These are phyloP conservation scores for Globisporangium lucens DNA, from an alignment of 352 stramenopile genomes.

Conservation along the genomic window DNA sequence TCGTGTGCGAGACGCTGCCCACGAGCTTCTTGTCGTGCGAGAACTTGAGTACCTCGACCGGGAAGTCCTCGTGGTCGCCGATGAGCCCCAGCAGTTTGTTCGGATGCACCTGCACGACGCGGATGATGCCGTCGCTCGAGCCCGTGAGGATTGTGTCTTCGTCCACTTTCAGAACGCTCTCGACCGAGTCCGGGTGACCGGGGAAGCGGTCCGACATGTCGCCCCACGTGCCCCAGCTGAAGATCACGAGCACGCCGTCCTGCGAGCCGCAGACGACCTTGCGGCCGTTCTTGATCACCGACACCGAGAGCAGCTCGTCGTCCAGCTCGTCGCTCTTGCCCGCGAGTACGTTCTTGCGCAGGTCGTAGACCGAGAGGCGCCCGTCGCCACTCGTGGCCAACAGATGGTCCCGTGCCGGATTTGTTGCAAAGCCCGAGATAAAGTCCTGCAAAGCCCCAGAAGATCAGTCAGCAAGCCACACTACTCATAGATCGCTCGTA, in stretches of 20 bases:
- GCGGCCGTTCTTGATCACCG: constrained; percentile 85
- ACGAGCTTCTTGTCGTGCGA: constrained; percentile 89
- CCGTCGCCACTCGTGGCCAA: constrained; percentile 91
- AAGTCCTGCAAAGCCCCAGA: constrained; percentile 66
- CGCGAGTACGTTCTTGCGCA: constrained; percentile 78
- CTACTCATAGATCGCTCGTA: not conserved
- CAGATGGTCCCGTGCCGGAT: constrained; percentile 79
- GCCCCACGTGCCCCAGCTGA: constrained; percentile 94
- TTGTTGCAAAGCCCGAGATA: constrained; percentile 90
- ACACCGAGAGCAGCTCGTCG: constrained; percentile 71
- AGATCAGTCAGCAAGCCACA: not conserved
- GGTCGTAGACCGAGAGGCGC: constrained; percentile 89
- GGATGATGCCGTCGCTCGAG: constrained; percentile 94
- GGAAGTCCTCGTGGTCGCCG: constrained; percentile 94
- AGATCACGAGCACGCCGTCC: constrained; percentile 94
- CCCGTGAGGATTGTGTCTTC: constrained; percentile 96
- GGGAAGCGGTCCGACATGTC: constrained; percentile 96
- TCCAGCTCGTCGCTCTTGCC: constrained; percentile 85
- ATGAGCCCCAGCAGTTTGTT: constrained; percentile 97
- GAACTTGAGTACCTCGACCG: constrained; percentile 90
- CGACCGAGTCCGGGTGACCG: constrained; percentile 93
- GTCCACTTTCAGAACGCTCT: constrained; percentile 95
- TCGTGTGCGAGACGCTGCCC: constrained; percentile 92
- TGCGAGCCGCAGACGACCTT: constrained; percentile 96
- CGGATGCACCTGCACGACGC: constrained; percentile 93